These are phyloP conservation scores for Umbelopsis vinacea DNA, from an alignment of 192 early-diverging fungal species.

Conservation along the genomic window DNA sequence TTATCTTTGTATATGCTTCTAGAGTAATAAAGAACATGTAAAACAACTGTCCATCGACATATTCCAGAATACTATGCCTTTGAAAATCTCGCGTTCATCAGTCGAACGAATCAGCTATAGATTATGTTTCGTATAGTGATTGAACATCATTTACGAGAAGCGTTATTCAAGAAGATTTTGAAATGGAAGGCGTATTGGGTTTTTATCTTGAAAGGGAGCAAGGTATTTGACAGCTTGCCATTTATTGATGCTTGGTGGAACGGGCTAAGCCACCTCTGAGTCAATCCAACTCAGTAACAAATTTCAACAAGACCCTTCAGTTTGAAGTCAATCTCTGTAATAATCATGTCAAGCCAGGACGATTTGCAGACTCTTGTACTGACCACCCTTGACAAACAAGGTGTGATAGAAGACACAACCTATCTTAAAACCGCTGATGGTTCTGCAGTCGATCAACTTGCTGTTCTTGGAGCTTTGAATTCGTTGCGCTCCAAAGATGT, in stretches of 20 bases:
- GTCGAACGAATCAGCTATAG: background rate
- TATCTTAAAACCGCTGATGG: constrained; percentile 59
- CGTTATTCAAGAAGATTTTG: no score
- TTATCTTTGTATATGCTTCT: no score
- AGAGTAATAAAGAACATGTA: no score
- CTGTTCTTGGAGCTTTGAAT: constrained; percentile 84
- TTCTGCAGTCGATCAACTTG: constrained; percentile 64
- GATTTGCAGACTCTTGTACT: constrained; percentile 65
- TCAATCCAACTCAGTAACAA: background rate
- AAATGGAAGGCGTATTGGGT: no score
- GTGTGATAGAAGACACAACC: constrained; percentile 73
- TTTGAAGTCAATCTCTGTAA: background rate
- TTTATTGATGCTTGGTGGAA: background rate
- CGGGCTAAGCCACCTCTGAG: background rate
- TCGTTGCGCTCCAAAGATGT: constrained; percentile 86
- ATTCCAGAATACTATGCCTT: background rate
- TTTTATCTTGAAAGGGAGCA: no score
- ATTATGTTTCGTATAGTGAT: background rate
- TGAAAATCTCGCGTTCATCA: background rate
- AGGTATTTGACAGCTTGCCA: background rate
- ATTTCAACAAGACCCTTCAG: background rate
- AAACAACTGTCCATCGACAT: background rate
- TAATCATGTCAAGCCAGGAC: constrained; percentile 31
- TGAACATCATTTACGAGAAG: no score
- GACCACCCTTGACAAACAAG: constrained; percentile 67